Conservation (phyloP, 345 rosid genomes). For the Citrus reticulata region DNA sequence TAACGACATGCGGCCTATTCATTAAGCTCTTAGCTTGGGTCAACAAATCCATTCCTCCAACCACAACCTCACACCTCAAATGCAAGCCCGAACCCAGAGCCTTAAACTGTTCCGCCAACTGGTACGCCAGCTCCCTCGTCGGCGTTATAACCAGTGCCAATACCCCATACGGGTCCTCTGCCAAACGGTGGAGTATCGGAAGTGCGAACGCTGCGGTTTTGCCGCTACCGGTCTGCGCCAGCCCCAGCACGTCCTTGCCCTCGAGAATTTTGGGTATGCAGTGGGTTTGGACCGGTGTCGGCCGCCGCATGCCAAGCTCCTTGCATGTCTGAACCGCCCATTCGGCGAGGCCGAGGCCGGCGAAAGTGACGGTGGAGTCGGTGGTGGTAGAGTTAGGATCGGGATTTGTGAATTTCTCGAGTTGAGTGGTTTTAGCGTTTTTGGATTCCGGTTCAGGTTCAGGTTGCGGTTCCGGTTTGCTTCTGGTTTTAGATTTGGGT, state of each 20-base stretch:
- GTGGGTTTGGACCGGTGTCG: constrained; percentile 83
- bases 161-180: constrained; percentile 84
- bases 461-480: constrained; percentile 2
- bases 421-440: not conserved
- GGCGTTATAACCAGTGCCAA: constrained; percentile 85
- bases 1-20: constrained; percentile 74
- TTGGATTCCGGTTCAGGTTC: not conserved
- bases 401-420: constrained; percentile 29
- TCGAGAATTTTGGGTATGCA: constrained; percentile 75
- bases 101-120: constrained; percentile 90
- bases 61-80: constrained; percentile 73
- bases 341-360: constrained; percentile 70
- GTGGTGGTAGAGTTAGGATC: constrained; percentile 22
- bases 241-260: constrained; percentile 75
- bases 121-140: constrained; percentile 88
- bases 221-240: constrained; percentile 93
- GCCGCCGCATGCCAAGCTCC: constrained; percentile 75
- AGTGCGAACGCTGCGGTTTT: constrained; percentile 97
- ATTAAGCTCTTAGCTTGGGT: constrained; percentile 63
- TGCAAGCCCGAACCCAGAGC: constrained; percentile 90
- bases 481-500: constrained; percentile 18
- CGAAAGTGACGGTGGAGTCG: constrained; percentile 28
- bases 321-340: constrained; percentile 85
- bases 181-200: constrained; percentile 74
- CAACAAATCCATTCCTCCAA: constrained; percentile 91